phyloP scores from a whole-genome alignment of 768 basidiomycete species.

The Gymnopilus dilepis region DNA sequence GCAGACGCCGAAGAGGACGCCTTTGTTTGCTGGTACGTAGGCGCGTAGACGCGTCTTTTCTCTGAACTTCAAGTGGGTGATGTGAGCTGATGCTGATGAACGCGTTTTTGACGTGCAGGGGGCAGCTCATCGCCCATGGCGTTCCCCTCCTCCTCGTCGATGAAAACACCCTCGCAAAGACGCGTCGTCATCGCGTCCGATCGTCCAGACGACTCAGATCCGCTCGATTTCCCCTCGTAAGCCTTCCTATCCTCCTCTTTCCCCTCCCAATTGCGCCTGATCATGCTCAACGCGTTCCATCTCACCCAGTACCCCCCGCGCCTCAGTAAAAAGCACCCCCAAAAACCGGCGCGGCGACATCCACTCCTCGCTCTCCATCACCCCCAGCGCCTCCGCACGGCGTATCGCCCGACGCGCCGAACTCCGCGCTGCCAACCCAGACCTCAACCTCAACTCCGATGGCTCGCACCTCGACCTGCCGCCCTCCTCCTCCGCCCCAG shows the following conservation, averaged over 20 bases:
- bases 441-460: conserved; percentile 59
- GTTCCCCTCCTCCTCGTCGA: conserved; percentile 68
- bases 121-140: conserved; percentile 70
- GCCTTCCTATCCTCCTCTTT: conserved; percentile 20
- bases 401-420: conserved; percentile 41
- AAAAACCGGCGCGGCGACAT: conserved; percentile 88
- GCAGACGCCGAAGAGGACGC: conserved; percentile 60
- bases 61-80: too few species aligned
- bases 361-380: conserved; percentile 76
- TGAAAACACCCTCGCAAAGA: conserved; percentile 47
- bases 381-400: conserved; percentile 50
- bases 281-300: not conserved
- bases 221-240: conserved; percentile 74
- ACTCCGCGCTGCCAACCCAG: conserved; percentile 34
- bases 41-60: conserved; percentile 25
- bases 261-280: too few species aligned
- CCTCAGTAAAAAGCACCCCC: conserved; percentile 55
- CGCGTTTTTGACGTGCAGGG: conserved; percentile 48
- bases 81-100: too few species aligned
- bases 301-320: not conserved
- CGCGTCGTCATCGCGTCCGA: conserved; percentile 39
- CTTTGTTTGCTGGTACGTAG: conserved; percentile 58
- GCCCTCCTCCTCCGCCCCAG: conserved; percentile 55
- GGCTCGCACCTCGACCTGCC: conserved; percentile 62
- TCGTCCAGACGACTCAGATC: conserved; percentile 61